A percentile compares a stretch with the other conserved stretches of the same genome.
These are phyloP conservation scores for Aureobasidium leucospermi DNA, from an alignment of 2,329 filamentous ascomycete genomes.

Conservation along the genomic window DNA sequence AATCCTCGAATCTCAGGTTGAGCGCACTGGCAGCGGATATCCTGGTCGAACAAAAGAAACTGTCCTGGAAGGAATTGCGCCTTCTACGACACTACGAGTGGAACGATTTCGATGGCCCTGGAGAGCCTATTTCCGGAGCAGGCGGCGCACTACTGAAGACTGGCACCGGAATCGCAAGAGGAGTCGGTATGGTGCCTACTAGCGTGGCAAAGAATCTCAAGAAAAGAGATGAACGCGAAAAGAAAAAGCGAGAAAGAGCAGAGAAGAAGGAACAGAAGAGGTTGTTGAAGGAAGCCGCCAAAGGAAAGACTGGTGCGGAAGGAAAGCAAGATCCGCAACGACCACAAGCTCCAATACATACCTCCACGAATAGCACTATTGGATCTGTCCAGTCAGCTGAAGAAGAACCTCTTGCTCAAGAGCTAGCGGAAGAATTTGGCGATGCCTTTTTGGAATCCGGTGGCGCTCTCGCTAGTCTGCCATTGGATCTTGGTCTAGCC, in stretches of 20 bases:
- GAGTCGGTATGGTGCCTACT: slow-evolving; percentile 57
- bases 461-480: slow-evolving; percentile 66
- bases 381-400: slow-evolving; percentile 24
- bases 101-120: slow-evolving; percentile 71
- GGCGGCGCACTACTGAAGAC: slow-evolving; percentile 55
- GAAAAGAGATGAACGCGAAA: slow-evolving; percentile 45
- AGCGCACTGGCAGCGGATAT: slow-evolving; percentile 59
- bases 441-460: slow-evolving; percentile 67
- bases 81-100: slow-evolving; percentile 62
- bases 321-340: neutral
- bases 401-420: slow-evolving; percentile 21
- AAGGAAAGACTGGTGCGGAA: slow-evolving; percentile 3
- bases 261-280: slow-evolving; percentile 22
- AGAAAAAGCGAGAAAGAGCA: slow-evolving; percentile 37
- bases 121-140: slow-evolving; percentile 62
- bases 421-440: slow-evolving; percentile 53
- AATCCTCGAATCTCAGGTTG: slow-evolving; percentile 52
- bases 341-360: slow-evolving; percentile 17
- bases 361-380: slow-evolving; percentile 21
- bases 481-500: slow-evolving; percentile 77
- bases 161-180: slow-evolving; percentile 52
- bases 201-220: slow-evolving; percentile 52
- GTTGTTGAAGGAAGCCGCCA: slow-evolving; percentile 16
- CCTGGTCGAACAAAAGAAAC: slow-evolving; percentile 52
- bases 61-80: slow-evolving; percentile 57